These are phyloP conservation scores for Rhodotorula sp. DNA, from an alignment of 1,284 basidiomycete species.

Conservation along the genomic window DNA sequence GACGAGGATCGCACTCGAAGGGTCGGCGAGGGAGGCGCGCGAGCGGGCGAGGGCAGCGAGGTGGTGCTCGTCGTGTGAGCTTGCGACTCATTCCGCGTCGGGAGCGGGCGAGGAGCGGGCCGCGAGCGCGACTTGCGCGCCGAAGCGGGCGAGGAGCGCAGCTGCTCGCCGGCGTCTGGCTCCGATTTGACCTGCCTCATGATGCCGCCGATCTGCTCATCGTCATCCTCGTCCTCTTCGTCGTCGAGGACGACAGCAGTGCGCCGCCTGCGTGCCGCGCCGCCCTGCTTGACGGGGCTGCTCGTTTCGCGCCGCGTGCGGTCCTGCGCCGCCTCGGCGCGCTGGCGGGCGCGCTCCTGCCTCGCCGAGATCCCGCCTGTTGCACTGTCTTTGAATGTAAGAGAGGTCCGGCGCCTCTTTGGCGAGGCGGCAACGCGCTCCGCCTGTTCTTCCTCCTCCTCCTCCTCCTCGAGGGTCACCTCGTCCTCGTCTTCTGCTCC, in stretches of 20 bases:
- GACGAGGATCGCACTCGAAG: not conserved
- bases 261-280: not conserved
- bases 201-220: not conserved
- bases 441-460: not conserved
- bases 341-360: not conserved
- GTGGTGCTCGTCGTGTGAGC: not conserved
- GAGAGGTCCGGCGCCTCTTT: not conserved
- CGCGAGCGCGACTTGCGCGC: not conserved
- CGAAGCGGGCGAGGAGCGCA: not conserved
- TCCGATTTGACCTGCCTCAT: conserved; percentile 1
- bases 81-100: not conserved
- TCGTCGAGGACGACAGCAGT: not conserved
- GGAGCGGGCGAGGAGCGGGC: not conserved
- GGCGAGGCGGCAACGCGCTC: not conserved
- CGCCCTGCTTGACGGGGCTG: not conserved
- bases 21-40: not conserved
- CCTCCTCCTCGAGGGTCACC: not conserved
- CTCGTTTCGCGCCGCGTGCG: not conserved
- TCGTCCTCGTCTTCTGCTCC: not conserved
- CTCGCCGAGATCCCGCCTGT: not conserved
- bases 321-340: not conserved
- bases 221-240: not conserved
- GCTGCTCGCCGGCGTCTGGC: not conserved
- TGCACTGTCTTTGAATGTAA: not conserved
- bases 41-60: not conserved